Evolutionary conservation across 1,284 basidiomycete genomes (phyloP).

Genomic region (Golubevia pallescens): DNA sequence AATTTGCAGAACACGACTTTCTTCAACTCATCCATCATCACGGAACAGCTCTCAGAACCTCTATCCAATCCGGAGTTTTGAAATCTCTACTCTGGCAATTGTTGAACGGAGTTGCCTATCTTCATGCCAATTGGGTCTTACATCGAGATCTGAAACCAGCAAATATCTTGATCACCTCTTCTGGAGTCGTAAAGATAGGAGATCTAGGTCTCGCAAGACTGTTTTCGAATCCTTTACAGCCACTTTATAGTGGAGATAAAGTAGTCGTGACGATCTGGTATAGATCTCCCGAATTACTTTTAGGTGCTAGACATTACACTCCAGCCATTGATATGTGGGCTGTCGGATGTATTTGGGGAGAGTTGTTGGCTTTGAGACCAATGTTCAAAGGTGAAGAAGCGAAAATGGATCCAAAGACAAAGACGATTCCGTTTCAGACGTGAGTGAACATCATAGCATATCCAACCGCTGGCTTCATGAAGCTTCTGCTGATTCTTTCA

Average conservation of each 20-base stretch:
- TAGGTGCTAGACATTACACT: too few relatives aligned
- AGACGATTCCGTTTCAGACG: slow-evolving; percentile 52
- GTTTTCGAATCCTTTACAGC: slow-evolving; percentile 81
- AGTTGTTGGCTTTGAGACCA: too few relatives aligned
- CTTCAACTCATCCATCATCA: slow-evolving; percentile 90
- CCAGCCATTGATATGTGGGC: too few relatives aligned
- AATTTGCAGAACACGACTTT: slow-evolving; percentile 93
- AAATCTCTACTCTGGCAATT: slow-evolving; percentile 95
- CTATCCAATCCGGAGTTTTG: slow-evolving; percentile 78
- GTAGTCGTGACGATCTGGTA: too few relatives aligned
- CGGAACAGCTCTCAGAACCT: slow-evolving; percentile 80
- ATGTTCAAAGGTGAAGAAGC: slow-evolving; percentile 99
- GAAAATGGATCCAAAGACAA: slow-evolving; percentile 75
- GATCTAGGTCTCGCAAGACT: slow-evolving; percentile 92
- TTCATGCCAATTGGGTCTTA: slow-evolving; percentile 92
- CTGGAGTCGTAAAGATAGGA: slow-evolving; percentile 93
- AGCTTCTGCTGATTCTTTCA: too few relatives aligned
- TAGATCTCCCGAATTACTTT: too few relatives aligned
- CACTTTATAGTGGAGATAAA: slow-evolving; percentile 70
- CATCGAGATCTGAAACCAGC: slow-evolving; percentile 98
- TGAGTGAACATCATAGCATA: too few relatives aligned
- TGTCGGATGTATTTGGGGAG: too few relatives aligned
- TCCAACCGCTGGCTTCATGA: too few relatives aligned
- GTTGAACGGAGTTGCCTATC: slow-evolving; percentile 90
- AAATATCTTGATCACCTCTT: slow-evolving; percentile 91